Percentiles rank a stretch among this genome's conserved stretches.
Evolutionary conservation across 176 grass and related monocot genomes (phyloP).

Genomic region (Aegilops speltoides): DNA sequence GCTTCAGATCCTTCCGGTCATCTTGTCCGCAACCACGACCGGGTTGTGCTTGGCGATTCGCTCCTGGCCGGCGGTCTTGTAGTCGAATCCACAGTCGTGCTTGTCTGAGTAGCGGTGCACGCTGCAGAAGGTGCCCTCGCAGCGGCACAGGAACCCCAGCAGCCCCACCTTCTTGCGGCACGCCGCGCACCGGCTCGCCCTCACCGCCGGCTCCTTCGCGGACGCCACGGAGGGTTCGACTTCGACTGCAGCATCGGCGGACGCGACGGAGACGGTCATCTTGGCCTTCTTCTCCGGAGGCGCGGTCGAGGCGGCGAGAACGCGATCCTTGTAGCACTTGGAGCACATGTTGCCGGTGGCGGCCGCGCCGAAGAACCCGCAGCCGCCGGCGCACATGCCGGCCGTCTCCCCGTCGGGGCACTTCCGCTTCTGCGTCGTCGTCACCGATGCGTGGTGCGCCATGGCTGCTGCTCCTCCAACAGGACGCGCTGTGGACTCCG

Average conservation of each 20-base stretch:
- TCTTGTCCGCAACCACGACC: too few relatives aligned
- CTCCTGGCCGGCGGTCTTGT: too few relatives aligned
- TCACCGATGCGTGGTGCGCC: neutral
- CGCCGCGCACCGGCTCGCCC: constrained; percentile 43
- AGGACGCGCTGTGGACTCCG: too few relatives aligned
- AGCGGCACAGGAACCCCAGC: constrained; percentile 64
- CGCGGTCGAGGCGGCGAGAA: neutral
- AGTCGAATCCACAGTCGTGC: neutral
- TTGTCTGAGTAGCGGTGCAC: constrained; percentile 46
- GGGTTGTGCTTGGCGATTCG: too few relatives aligned
- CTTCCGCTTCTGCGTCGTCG: neutral
- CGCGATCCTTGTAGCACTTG: constrained; percentile 41
- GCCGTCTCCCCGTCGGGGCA: neutral
- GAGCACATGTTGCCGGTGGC: constrained; percentile 47
- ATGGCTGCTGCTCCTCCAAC: neutral
- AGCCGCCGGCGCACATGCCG: constrained; percentile 50
- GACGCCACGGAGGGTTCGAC: neutral
- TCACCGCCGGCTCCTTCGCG: neutral
- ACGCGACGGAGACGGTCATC: neutral
- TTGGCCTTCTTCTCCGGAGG: constrained; percentile 14
- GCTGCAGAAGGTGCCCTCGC: constrained; percentile 50
- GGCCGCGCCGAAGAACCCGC: constrained; percentile 61
- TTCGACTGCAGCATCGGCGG: neutral
- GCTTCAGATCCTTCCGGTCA: constrained; percentile 27
- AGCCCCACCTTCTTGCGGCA: constrained; percentile 67